Evolutionary conservation across 2,329 filamentous ascomycete genomes (phyloP).

Genomic region (Orbilia brochopaga): DNA sequence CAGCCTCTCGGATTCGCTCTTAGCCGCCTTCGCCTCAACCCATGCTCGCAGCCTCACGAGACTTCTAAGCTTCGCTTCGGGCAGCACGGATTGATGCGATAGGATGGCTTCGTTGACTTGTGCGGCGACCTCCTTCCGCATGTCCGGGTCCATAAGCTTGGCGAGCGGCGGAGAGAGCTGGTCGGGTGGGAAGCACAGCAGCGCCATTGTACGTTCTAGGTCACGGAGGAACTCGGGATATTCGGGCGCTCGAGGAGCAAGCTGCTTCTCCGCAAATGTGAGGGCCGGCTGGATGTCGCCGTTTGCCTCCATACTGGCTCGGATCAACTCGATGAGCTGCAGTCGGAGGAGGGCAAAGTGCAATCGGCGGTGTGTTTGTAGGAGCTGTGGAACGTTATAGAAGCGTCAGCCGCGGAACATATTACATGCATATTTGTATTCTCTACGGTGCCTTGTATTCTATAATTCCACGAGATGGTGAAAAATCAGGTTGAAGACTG

Average conservation of each 20-base stretch:
- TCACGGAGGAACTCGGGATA: conserved; percentile 82
- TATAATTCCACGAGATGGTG: conserved; percentile 22
- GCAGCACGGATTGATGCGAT: conserved; percentile 71
- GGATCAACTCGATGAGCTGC: conserved; percentile 91
- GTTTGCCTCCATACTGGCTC: conserved; percentile 69
- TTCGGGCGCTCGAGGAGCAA: conserved; percentile 83
- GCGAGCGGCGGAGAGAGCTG: conserved; percentile 77
- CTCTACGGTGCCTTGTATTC: neutral
- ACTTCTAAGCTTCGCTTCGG: conserved; percentile 80
- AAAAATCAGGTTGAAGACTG: conserved; percentile 82
- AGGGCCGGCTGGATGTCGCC: conserved; percentile 80
- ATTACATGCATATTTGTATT: too few relatives aligned
- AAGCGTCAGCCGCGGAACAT: conserved; percentile 5
- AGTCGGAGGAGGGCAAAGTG: conserved; percentile 90
- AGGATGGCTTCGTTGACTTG: conserved; percentile 89
- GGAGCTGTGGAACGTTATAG: conserved; percentile 67
- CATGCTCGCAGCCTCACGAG: conserved; percentile 83
- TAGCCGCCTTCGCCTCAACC: conserved; percentile 71
- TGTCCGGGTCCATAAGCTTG: conserved; percentile 75
- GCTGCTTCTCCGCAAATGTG: conserved; percentile 82
- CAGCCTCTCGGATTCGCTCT: conserved; percentile 53
- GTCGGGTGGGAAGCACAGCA: conserved; percentile 86
- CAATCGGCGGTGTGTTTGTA: conserved; percentile 80
- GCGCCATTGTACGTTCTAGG: conserved; percentile 88
- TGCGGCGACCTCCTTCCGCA: conserved; percentile 82